Percentiles rank a stretch among this genome's conserved stretches.
phyloP scores from a whole-genome alignment of 768 basidiomycete genomes.

The Tulasnella calospora region DNA sequence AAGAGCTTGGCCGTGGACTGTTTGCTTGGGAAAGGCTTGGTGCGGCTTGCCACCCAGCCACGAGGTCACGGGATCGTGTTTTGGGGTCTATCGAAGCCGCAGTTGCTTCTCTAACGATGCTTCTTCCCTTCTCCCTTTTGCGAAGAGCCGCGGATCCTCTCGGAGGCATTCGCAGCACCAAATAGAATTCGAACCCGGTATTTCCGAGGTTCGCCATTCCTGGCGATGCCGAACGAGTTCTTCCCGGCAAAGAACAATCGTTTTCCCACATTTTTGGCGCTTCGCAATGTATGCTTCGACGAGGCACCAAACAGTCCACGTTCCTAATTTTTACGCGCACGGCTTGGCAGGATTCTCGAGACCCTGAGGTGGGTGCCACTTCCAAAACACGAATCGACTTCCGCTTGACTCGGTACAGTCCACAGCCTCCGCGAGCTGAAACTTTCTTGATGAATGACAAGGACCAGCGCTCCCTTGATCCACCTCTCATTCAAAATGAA shows the following conservation, averaged over 20 bases:
- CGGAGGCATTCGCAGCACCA: not conserved
- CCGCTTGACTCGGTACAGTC: no score
- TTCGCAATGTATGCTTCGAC: not conserved
- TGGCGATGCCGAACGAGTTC: not conserved
- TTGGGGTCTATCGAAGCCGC: not conserved
- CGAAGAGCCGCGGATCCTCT: not conserved
- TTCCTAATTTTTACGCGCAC: not conserved
- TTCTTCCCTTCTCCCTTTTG: not conserved
- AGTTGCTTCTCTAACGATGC: not conserved
- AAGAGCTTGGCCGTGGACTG: not conserved
- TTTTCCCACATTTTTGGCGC: not conserved
- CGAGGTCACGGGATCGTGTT: not conserved
- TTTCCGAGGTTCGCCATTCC: not conserved
- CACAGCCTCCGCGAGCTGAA: no score
- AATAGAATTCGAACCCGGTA: not conserved
- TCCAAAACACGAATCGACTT: no score
- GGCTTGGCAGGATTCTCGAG: not conserved
- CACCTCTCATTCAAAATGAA: not conserved
- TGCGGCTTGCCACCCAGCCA: not conserved
- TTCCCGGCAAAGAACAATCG: not conserved
- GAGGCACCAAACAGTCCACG: no score
- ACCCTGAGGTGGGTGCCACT: not conserved
- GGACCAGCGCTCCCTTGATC: no score
- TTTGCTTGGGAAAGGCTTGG: not conserved
- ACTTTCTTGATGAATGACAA: no score